Evolutionary conservation across 257 asterid species (phyloP).

Genomic region (Verbena officinalis): DNA sequence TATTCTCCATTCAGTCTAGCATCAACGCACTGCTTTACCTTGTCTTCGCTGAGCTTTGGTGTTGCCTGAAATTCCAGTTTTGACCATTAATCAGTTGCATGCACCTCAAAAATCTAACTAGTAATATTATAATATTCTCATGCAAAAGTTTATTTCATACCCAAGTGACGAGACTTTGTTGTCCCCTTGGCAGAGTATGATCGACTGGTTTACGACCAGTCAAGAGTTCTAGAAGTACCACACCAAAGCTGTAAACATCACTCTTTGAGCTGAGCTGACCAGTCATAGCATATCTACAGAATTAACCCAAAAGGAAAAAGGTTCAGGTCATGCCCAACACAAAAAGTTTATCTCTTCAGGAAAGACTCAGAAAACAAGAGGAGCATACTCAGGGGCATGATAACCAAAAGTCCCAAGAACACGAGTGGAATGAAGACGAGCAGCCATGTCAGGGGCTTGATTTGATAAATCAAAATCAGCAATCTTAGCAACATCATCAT

Average conservation of each 20-base stretch:
- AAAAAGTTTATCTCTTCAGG: neutral
- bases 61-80: slow-evolving; percentile 57
- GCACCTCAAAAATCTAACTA: neutral
- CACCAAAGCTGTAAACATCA: slow-evolving; percentile 80
- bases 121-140: neutral
- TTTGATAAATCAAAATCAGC: slow-evolving; percentile 81
- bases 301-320: slow-evolving; percentile 15
- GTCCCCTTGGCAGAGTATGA: slow-evolving; percentile 77
- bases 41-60: slow-evolving; percentile 76
- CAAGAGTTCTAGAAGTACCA: slow-evolving; percentile 76
- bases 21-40: slow-evolving; percentile 73
- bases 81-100: slow-evolving; percentile 17
- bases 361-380: slow-evolving; percentile 1
- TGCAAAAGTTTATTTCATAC: slow-evolving; percentile 36
- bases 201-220: slow-evolving; percentile 86
- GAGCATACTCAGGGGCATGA: slow-evolving; percentile 82
- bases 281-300: slow-evolving; percentile 76
- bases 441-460: slow-evolving; percentile 84
- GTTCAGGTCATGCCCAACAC: slow-evolving; percentile 10
- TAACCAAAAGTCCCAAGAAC: slow-evolving; percentile 88
- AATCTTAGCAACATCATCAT: slow-evolving; percentile 74
- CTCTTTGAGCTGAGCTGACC: slow-evolving; percentile 80
- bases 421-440: slow-evolving; percentile 87
- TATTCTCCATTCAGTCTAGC: slow-evolving; percentile 55
- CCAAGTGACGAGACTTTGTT: slow-evolving; percentile 87